These are phyloP conservation scores for Aureobasidium sp. DNA, from an alignment of 2,329 filamentous ascomycete genomes.

Conservation along the genomic window DNA sequence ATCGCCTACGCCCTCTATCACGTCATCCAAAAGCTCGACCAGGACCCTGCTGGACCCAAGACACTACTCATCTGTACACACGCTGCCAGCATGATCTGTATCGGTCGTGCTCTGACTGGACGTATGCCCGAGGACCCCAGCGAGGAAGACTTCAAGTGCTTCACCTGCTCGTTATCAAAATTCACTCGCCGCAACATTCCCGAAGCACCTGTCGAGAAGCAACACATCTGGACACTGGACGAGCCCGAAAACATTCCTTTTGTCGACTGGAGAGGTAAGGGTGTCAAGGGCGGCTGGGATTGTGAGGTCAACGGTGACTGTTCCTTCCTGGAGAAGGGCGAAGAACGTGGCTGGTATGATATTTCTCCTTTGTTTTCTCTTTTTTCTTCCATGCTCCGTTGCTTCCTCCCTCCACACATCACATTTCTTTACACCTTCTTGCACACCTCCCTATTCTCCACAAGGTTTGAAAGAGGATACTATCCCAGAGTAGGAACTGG, in stretches of 20 bases:
- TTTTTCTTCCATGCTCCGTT: slow-evolving; percentile 4
- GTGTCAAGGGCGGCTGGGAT: slow-evolving; percentile 69
- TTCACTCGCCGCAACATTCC: slow-evolving; percentile 43
- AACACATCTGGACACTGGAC: slow-evolving; percentile 21
- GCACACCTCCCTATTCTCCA: background rate
- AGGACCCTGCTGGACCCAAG: slow-evolving; percentile 52
- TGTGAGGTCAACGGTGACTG: slow-evolving; percentile 78
- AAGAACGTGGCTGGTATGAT: slow-evolving; percentile 78
- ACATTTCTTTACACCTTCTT: background rate
- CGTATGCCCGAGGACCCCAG: slow-evolving; percentile 61
- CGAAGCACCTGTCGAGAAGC: slow-evolving; percentile 9
- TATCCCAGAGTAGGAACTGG: slow-evolving; percentile 8
- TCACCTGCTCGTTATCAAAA: slow-evolving; percentile 70
- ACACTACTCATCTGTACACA: slow-evolving; percentile 79
- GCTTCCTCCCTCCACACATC: background rate
- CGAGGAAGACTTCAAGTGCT: slow-evolving; percentile 74
- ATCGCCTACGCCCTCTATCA: slow-evolving; percentile 60
- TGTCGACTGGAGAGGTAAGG: slow-evolving; percentile 51
- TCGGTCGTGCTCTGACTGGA: slow-evolving; percentile 76
- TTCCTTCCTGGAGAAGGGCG: slow-evolving; percentile 67
- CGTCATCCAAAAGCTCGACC: slow-evolving; percentile 66
- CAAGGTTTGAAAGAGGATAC: slow-evolving; percentile 11
- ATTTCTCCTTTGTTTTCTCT: slow-evolving; percentile 17
- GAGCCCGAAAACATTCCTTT: slow-evolving; percentile 31
- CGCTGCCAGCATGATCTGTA: slow-evolving; percentile 79